Base-by-base conservation (phyloP, 129 eudicot genomes). In the Oenanthe sinensis region DNA sequence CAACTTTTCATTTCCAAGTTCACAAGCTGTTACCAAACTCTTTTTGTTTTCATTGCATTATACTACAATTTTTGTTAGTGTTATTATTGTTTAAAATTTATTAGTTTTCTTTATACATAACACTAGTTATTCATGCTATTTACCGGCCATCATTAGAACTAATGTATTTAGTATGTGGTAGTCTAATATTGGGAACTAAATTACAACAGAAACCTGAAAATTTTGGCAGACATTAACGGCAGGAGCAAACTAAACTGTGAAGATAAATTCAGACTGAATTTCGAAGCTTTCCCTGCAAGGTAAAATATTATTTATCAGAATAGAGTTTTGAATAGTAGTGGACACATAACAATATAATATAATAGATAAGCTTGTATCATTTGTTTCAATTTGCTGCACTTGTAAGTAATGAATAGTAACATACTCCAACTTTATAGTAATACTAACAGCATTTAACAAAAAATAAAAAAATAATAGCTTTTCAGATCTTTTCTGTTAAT, bases 341-440 rank as follows among this genome's bases (percentile, higher is more conserved):
- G 52, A 47, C 52, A 47, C 19, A 47, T 47, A 47, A 49, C 54
- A 3, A 15, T 10, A 49, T 15, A 49, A 45, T 8, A 45, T 45
- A 45, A 9, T n/a, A n/a, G n/a, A n/a, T n/a, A n/a, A n/a, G n/a
- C n/a, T n/a, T 8, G 19, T 8, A 58, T 58, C 22, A 14, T 58
- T 13, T 0, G 14, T 22, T 22, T 58, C 30, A 58, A 58, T 22
- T 58, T 58, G 30, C 22, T 17, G 0, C 30, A 58, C 63, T 58
- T 8, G 65, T 55, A 55, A 55, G 5, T 22, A 22, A 58, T 65
- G 17, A 13, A 63, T 26, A 76, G 5, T 40, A 5, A 45, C 62
- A 81, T 77, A 80, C 82, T 81, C 84, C 42, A 42, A 82, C 92
- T 8, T 90, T 87, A 70, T 89, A 89, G 91, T 52, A 87, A 89